These are phyloP conservation scores for Ogataea ganodermae DNA, from an alignment of 805 yeast species.

Conservation along the genomic window DNA sequence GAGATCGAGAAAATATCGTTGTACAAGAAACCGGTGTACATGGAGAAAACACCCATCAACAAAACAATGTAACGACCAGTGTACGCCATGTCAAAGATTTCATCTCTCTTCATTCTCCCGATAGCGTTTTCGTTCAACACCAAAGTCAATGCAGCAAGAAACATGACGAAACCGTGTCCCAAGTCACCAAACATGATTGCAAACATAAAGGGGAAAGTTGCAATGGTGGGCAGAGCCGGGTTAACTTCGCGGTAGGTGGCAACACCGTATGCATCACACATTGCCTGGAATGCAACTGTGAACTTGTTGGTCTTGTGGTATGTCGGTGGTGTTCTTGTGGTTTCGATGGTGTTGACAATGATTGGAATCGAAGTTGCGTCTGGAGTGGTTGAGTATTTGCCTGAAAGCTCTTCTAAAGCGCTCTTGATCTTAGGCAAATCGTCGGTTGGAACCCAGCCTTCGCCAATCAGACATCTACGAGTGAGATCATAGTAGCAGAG, in stretches of 20 bases:
- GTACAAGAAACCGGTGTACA: constrained; percentile 92
- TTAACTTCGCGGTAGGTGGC: constrained; percentile 93
- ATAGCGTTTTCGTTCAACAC: constrained; percentile 75
- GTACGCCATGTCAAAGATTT: constrained; percentile 95
- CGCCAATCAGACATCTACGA: constrained; percentile 67
- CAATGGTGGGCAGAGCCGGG: constrained; percentile 91
- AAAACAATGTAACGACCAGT: constrained; percentile 88
- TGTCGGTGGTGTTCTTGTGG: constrained; percentile 91
- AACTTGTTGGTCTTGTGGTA: constrained; percentile 93
- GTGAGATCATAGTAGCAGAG: constrained; percentile 67
- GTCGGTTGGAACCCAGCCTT: constrained; percentile 71
- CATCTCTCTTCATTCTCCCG: constrained; percentile 74
- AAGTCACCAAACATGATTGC: constrained; percentile 99
- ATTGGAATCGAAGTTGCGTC: constrained; percentile 35
- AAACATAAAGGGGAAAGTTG: constrained; percentile 97
- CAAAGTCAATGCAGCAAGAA: constrained; percentile 68
- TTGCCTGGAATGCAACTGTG: constrained; percentile 87
- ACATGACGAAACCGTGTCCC: constrained; percentile 90
- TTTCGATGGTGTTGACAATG: constrained; percentile 57
- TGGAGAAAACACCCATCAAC: constrained; percentile 92
- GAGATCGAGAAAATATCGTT: constrained; percentile 93
- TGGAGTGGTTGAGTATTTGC: constrained; percentile 22
- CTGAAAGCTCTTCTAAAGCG: constrained; percentile 44
- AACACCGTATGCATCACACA: constrained; percentile 94
- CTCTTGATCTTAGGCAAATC: constrained; percentile 50